These are phyloP conservation scores for Beauveria pseudobassiana DNA, from an alignment of 2,329 filamentous ascomycete species.

Conservation along the genomic window DNA sequence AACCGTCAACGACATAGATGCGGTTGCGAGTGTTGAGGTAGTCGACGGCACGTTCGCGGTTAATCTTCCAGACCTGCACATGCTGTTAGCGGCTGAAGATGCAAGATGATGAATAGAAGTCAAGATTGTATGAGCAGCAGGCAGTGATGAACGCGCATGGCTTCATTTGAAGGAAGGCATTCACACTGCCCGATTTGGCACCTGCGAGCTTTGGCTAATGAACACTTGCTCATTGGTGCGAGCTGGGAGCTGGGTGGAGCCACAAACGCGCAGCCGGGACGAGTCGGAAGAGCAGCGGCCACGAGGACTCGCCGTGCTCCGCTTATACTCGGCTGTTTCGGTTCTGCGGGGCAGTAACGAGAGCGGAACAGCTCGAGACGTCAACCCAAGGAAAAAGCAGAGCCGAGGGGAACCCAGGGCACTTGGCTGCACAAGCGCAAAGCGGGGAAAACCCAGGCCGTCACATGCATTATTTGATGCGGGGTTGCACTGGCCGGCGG, in stretches of 20 bases:
- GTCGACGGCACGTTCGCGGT: constrained; percentile 96
- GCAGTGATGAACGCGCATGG: neutral
- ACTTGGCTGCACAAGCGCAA: neutral
- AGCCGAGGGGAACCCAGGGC: neutral
- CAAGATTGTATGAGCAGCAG: neutral
- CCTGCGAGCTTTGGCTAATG: constrained; percentile 6
- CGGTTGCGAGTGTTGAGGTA: constrained; percentile 98
- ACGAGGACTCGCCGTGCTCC: constrained; percentile 9
- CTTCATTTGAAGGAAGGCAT: neutral
- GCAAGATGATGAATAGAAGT: neutral
- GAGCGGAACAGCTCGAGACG: constrained; percentile 3
- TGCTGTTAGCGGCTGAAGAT: constrained; percentile 22
- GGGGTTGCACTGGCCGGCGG: constrained; percentile 8
- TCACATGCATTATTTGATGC: constrained; percentile 9
- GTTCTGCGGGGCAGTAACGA: constrained; percentile 9
- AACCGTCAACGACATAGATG: constrained; percentile 97
- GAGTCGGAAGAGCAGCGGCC: constrained; percentile 11
- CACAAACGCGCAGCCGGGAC: constrained; percentile 1
- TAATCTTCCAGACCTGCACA: constrained; percentile 93
- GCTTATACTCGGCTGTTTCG: constrained; percentile 13
- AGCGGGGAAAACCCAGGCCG: neutral
- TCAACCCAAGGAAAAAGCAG: neutral
- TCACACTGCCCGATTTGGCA: neutral
- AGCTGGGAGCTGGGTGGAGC: neutral
- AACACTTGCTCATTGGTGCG: constrained; percentile 3